These are phyloP conservation scores for Pterulicium gracile DNA, from an alignment of 1,284 basidiomycete species.

Conservation along the genomic window DNA sequence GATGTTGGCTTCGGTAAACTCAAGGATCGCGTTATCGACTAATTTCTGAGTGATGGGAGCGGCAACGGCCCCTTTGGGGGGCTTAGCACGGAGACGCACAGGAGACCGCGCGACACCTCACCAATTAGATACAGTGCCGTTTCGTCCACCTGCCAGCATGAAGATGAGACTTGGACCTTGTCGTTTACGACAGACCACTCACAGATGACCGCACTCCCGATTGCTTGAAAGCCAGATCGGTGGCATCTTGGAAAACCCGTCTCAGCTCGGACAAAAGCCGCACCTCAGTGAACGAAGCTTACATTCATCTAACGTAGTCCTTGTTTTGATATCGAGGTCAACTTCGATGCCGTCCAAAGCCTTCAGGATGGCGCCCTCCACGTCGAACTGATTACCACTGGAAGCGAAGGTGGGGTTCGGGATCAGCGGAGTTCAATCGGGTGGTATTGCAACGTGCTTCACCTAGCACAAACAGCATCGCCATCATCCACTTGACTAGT, in stretches of 20 bases:
- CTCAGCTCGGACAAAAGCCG: not conserved
- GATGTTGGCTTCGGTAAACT: conserved; percentile 53
- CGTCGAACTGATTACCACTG: conserved; percentile 56
- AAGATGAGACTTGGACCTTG: too few species aligned
- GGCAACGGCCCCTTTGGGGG: conserved; percentile 34
- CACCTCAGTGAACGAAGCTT: conserved; percentile 11
- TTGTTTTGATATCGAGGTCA: conserved; percentile 36
- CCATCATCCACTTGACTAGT: conserved; percentile 45
- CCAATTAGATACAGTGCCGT: conserved; percentile 62
- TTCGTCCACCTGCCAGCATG: conserved; percentile 43
- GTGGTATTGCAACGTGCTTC: conserved; percentile 4
- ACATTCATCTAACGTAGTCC: conserved; percentile 53
- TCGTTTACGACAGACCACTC: conserved; percentile 12
- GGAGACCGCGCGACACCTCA: too few species aligned
- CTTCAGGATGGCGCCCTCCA: conserved; percentile 50
- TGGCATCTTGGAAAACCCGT: conserved; percentile 29
- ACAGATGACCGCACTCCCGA: conserved; percentile 48
- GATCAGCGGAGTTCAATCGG: conserved; percentile 12
- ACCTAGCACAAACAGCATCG: conserved; percentile 46
- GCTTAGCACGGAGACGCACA: too few species aligned
- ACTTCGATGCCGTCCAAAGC: conserved; percentile 50
- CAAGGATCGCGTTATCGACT: conserved; percentile 46
- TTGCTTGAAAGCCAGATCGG: conserved; percentile 56
- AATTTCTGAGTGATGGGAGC: conserved; percentile 59
- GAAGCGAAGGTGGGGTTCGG: conserved; percentile 11